These are phyloP conservation scores for Oleoguttula mirabilis DNA, from an alignment of 495 filamentous ascomycete genomes.

Conservation along the genomic window DNA sequence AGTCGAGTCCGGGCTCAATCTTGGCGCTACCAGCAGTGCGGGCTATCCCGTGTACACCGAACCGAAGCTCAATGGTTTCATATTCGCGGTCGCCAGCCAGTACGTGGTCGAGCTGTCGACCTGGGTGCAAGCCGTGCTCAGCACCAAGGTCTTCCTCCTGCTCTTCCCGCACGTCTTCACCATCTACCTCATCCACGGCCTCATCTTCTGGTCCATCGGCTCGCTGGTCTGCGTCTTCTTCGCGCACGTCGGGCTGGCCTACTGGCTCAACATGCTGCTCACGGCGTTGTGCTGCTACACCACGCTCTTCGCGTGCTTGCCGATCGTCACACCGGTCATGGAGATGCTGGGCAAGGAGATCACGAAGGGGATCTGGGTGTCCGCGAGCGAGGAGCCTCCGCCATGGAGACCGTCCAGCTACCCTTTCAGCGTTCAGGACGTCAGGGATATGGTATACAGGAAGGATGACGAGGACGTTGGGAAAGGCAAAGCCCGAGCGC, in stretches of 20 bases:
- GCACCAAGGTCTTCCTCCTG: conserved; percentile 24
- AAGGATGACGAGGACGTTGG: conserved; percentile 7
- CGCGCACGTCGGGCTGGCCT: conserved; percentile 11
- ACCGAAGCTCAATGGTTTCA: conserved; percentile 32
- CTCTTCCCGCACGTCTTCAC: conserved; percentile 37
- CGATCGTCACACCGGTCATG: conserved; percentile 16
- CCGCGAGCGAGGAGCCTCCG: conserved; percentile 11
- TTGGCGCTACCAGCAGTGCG: conserved; percentile 19
- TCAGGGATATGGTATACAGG: conserved; percentile 3
- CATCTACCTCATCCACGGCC: conserved; percentile 35
- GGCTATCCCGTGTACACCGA: conserved; percentile 31
- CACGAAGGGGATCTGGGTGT: conserved; percentile 15
- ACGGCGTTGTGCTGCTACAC: conserved; percentile 14
- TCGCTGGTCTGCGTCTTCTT: conserved; percentile 20
- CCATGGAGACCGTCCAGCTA: conserved; percentile 4
- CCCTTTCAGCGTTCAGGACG: conserved; percentile 9
- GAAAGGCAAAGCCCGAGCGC: not conserved
- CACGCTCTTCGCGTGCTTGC: conserved; percentile 6
- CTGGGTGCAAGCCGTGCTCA: conserved; percentile 27
- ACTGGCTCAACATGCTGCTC: conserved; percentile 23
- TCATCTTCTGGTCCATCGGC: conserved; percentile 34
- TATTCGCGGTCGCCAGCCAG: conserved; percentile 30
- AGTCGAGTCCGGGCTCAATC: conserved; percentile 20
- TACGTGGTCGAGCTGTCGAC: conserved; percentile 30
- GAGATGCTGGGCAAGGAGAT: conserved; percentile 18